Conservation (phyloP, 352 stramenopile species). For the Phytophthora palmivora region DNA sequence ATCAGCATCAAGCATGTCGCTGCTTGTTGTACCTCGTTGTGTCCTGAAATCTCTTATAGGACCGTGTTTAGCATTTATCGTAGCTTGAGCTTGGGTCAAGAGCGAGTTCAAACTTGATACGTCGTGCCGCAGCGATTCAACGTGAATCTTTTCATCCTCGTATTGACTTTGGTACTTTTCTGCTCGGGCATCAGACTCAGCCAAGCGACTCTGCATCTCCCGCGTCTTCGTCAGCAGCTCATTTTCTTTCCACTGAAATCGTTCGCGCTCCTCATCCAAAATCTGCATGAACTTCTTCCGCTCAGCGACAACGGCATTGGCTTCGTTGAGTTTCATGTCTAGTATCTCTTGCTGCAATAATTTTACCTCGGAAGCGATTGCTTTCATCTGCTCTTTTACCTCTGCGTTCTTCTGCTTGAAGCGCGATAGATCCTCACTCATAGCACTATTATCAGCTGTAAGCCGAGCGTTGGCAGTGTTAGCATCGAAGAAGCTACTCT, state of each 20-base stretch:
- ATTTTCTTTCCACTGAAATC: constrained; percentile 67
- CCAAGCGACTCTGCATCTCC: constrained; percentile 57
- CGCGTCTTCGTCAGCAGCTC: constrained; percentile 54
- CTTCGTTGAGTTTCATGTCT: constrained; percentile 62
- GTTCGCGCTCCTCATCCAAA: constrained; percentile 59
- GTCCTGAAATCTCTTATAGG: constrained; percentile 14
- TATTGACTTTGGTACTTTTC: constrained; percentile 77
- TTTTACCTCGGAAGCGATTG: constrained; percentile 36
- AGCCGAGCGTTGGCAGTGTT: constrained; percentile 34
- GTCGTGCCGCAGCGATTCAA: constrained; percentile 73
- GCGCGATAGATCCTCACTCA: constrained; percentile 29
- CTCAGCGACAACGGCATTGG: constrained; percentile 57
- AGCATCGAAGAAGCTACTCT: constrained; percentile 12
- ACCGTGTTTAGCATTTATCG: constrained; percentile 52
- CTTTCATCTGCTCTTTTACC: constrained; percentile 38
- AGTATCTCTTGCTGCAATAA: constrained; percentile 60
- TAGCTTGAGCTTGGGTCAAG: constrained; percentile 65
- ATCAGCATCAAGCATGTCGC: constrained; percentile 4
- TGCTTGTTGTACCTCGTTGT: constrained; percentile 2
- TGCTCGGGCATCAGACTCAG: constrained; percentile 53
- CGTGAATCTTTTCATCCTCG: constrained; percentile 81
- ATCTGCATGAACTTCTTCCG: constrained; percentile 57
- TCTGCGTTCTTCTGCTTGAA: constrained; percentile 26
- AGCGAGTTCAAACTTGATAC: constrained; percentile 67
- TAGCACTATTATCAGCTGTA: constrained; percentile 27